Base-by-base conservation (phyloP, 140 eudicot species). In the Flaveria floridana region DNA sequence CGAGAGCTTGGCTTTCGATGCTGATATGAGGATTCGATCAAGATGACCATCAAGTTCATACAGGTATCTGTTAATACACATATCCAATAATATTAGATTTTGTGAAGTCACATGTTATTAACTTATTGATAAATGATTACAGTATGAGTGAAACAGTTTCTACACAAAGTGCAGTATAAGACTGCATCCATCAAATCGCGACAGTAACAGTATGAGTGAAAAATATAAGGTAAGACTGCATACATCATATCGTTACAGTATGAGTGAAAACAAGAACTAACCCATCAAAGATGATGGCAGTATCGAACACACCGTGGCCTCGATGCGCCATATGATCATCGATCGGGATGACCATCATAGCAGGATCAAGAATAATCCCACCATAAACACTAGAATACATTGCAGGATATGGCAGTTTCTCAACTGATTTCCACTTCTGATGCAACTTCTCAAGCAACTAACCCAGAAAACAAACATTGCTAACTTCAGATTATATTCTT, bases 281-380 rank as follows among this genome's bases (percentile, higher is more conserved):
- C 97, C 95, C 97, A 30, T 89, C 84, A 56, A 89, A 77, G 72
- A 92, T 81, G 71, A 87, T 79, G 34, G 96, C 92, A 0, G 97
- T 92, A 73, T 92, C 97, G 15, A 92, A 92, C 26, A 92, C 97
- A 65, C 96, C 97, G 21, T 92, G 97, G 2, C 97, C 97, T 67
- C 97, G 83, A 81, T 92, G 97, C 72, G 87, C 95, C 97, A 89
- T 89, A 81, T 92, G 97, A 84, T 92, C 97, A 80, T 92, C 97
- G 3, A 92, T 81, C 1, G 97, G 97, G 71, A 92, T 92, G 26
- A 92, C 88, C 97, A 92, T 92, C 95, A 92, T 77, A 12, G 94
- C 95, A 16, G 97, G 97, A 84, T 92, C 96, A 61, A 92, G 90
- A 79, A 89, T 79, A 50, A 92, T 89, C 50, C 97, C 97, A 65